Evolutionary conservation across 106 monocot species (phyloP), one percentile per base, ranked within the genome.

Genomic region (Dioscorea dumetorum): DNA sequence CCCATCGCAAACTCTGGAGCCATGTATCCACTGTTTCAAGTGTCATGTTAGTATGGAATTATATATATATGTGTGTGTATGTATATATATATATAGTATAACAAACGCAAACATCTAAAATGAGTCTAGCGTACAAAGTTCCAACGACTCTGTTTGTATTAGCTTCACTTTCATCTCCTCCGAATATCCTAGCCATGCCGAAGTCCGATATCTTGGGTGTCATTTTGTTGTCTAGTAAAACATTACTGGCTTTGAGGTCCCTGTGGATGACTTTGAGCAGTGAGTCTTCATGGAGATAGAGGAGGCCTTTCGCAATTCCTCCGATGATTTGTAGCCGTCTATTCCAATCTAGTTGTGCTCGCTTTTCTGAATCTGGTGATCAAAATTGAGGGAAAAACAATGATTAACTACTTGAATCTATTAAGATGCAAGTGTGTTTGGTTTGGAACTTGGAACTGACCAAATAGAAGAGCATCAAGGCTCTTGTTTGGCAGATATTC

Each of bases 11-110:
- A 77, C 48, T 77, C 77, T 16, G 77, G 70, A 32, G 77, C 70
- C 57, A 77, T 70, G 24, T 77, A 77, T 17, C 68, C 76, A 48
- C 77, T 77, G 77, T 41, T 41, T 10, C 41, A 41, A 41, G 22
- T 20, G 22, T 20, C 22, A 59, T 33, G 16, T 28, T 28, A 28
- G 3, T 21, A 24, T 54, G 15, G 4, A 24, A 21, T 12, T 12
- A 20, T 4, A 41, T 1, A 51, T 41, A 10, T 12, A 23, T 60
- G n/a, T n/a, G n/a, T n/a, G n/a, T n/a, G n/a, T n/a, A n/a, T n/a
- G n/a, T 12, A 20, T 4, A 41, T 1, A 51, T 41, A 10, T 12
- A 23, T 60, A 22, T 6, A 60, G 24, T 12, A 4, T 24, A 60
- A 60, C 22, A 22, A 22, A 41, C 1, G 6, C 41, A 41, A 41